Evolutionary conservation across 1,139 yeast species (phyloP), one percentile per base, ranked within the genome.

Genomic region (Nakaseomyces bracarensis): DNA sequence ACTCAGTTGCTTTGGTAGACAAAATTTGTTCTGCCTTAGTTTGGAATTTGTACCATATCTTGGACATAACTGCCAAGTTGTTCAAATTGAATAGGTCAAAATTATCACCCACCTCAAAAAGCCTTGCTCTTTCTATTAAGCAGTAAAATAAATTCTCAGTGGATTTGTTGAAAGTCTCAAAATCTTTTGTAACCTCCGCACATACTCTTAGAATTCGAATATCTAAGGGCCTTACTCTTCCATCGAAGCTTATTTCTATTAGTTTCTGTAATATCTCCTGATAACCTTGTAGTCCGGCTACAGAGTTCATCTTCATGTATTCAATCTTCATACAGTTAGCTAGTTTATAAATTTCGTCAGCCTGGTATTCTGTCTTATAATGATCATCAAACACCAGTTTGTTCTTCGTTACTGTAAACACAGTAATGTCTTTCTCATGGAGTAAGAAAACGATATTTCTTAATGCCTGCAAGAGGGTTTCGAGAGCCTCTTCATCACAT

Each of bases 1-100:
- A 8, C 13, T 26, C 39, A 9, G 23, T 18, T 11, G 23, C 33
- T 14, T 16, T 7, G 4, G 27, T 14, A 2, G 35, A 26, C 13
- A 43, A 6, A 6, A 22, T 20, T 5, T 20, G 25, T 28, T 40
- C 38, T 9, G 35, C 31, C 3, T 18, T 25, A 3, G 21, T 21
- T 13, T 38, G 38, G 29, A 45, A 49, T 35, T 45, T 43, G 30
- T 45, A 47, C 53, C 53, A 49, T 29, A 27, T 40, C 18, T 42
- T 25, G 3, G 49, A 45, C 19, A 46, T 39, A 1, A 40, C 39
- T 2, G 22, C 22, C 14, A 47, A 18, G 14, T 45, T 41, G 4
- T 27, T 8, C 9, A 31, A 22, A 20, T 39, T 38, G 18, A 41
- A 38, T 10, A 29, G 19, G 8, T 30, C 22, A 6, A 20, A 14